Evolutionary conservation across 1,284 basidiomycete genomes (phyloP), one percentile per base, ranked within the genome.

Genomic region (Schizophyllum amplum): DNA sequence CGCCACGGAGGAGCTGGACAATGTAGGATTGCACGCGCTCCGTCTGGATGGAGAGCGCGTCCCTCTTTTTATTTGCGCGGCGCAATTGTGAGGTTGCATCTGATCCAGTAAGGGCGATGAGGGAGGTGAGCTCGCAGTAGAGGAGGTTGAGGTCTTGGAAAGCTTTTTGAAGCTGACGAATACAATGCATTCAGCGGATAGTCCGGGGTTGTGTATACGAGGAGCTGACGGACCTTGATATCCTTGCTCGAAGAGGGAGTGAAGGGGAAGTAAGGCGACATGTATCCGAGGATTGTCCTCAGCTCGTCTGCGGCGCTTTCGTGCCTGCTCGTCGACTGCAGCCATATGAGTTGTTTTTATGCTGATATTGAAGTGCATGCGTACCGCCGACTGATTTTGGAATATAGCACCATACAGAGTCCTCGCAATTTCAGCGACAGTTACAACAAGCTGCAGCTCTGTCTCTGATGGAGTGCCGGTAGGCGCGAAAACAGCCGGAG

Each of bases 221-320:
- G 59, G 53, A 48, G 33, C 55, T 48, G 55, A 68, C 64, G n/a
- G 55, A 82, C 86, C 76, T 86, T 84, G 60, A 78, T 72, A 65
- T 87, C 83, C 47, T 76, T 74, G 61, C 66, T 71, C 47, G 72
- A 64, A 54, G 67, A 69, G 21, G 71, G 65, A 24, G 69, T 76
- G 69, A 92, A 93, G 1, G 94, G 93, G 68, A 97, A 96, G 71
- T 94, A 94, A 1, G 84, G 78, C 1, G 82, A 71, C 79, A 95
- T 88, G 65, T 90, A 83, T 7, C 75, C 76, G 0, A 94, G 71
- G 21, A 94, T 69, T n/a, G 71, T 69, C 53, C 73, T 74, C 24
- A 93, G 71, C 57, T 85, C 78, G 6, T 75, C 72, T 23, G 71
- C 64, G 50, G 69, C 66, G 23, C 58, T 52, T 23, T 61, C 60